These are phyloP conservation scores for Scleroderma citrinum DNA, from an alignment of 768 basidiomycete species.

Conservation along the genomic window DNA sequence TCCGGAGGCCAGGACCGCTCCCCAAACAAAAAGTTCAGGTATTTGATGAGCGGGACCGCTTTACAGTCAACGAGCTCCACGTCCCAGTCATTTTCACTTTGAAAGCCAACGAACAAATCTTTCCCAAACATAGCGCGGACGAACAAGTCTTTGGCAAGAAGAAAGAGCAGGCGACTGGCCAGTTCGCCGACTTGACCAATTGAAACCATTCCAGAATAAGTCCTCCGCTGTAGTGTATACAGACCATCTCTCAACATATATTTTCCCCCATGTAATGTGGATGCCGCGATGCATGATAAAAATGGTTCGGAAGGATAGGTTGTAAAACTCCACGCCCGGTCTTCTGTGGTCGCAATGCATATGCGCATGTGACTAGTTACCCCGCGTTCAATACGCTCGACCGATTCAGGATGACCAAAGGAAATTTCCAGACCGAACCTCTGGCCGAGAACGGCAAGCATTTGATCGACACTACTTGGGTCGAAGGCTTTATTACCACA, in stretches of 20 bases:
- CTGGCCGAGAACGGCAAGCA: neutral
- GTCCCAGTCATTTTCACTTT: neutral
- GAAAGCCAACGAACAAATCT: too few relatives aligned
- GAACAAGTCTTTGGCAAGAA: constrained; percentile 7
- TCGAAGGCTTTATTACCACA: neutral
- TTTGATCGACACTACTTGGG: neutral
- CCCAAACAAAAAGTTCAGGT: constrained; percentile 6
- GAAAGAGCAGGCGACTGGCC: constrained; percentile 5
- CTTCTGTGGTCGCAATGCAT: neutral
- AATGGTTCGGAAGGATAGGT: constrained; percentile 5
- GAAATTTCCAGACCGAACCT: constrained; percentile 1
- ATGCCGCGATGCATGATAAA: constrained; percentile 1
- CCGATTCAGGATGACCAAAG: neutral
- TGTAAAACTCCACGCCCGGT: constrained; percentile 1
- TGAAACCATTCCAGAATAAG: constrained; percentile 5
- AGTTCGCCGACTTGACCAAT: constrained; percentile 7
- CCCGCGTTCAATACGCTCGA: neutral
- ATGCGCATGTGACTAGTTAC: constrained; percentile 3
- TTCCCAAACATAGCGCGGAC: neutral
- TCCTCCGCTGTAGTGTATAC: neutral
- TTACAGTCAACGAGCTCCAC: constrained; percentile 3
- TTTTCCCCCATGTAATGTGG: neutral
- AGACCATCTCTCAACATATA: neutral
- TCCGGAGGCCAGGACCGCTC: neutral
- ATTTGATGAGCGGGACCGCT: constrained; percentile 3